phyloP scores from a whole-genome alignment of 2,329 filamentous ascomycete species.

The Exophiala sp. region DNA sequence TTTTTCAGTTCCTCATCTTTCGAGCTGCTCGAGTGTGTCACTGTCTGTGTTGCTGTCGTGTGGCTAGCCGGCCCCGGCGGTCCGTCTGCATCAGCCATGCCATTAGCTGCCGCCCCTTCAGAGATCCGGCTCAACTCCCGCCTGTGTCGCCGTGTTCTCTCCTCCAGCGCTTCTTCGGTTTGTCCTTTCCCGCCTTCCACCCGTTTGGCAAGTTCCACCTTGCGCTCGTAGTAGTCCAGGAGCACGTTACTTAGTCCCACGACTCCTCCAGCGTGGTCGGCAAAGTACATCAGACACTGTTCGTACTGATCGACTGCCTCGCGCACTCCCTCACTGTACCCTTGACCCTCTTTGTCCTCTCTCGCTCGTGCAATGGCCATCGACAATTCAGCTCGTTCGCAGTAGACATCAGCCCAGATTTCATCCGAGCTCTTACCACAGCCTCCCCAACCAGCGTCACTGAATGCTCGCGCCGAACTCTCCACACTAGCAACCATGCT shows the following conservation, averaged over 20 bases:
- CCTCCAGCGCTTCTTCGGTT: slow-evolving; percentile 9
- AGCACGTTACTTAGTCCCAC: slow-evolving; percentile 79
- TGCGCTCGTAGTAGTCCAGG: slow-evolving; percentile 70
- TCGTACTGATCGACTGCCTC: slow-evolving; percentile 74
- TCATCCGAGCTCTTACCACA: slow-evolving; percentile 75
- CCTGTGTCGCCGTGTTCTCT: slow-evolving; percentile 10
- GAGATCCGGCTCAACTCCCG: slow-evolving; percentile 15
- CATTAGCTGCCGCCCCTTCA: slow-evolving; percentile 3
- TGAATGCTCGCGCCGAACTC: slow-evolving; percentile 57
- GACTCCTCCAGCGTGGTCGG: slow-evolving; percentile 73
- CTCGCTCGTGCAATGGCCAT: slow-evolving; percentile 49
- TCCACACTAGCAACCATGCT: slow-evolving; percentile 57
- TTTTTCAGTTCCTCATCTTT: slow-evolving; percentile 39
- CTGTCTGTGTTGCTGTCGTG: neutral
- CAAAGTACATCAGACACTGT: slow-evolving; percentile 68
- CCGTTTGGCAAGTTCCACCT: slow-evolving; percentile 32
- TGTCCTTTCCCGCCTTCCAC: slow-evolving; percentile 25
- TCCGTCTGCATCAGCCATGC: slow-evolving; percentile 8
- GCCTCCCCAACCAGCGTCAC: slow-evolving; percentile 63
- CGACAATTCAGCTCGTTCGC: slow-evolving; percentile 67
- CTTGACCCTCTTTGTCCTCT: slow-evolving; percentile 22
- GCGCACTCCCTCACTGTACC: slow-evolving; percentile 44
- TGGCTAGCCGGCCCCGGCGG: neutral
- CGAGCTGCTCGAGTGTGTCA: neutral
- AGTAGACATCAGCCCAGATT: slow-evolving; percentile 74